Percentiles rank a stretch among this genome's conserved stretches.
Evolutionary conservation across 306 rosid genomes (phyloP).

Genomic region (Acmispon strigosus): DNA sequence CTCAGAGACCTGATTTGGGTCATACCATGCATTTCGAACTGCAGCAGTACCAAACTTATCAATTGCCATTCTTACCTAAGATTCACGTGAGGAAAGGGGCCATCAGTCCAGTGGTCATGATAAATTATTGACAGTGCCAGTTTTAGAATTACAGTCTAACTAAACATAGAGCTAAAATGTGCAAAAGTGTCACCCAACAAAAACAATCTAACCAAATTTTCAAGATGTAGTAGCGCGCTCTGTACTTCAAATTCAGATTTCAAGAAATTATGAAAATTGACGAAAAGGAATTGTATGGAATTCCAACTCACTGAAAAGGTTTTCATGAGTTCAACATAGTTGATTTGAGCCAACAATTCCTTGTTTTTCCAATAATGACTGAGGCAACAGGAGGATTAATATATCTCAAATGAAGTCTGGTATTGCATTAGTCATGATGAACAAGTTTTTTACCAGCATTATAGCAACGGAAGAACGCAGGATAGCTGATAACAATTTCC

Average conservation of each 20-base stretch:
- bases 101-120: conserved; percentile 20
- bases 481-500: conserved; percentile 49
- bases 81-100: conserved; percentile 10
- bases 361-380: background rate
- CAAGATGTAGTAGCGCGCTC: background rate
- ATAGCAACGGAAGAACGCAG: conserved; percentile 58
- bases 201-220: conserved; percentile 1
- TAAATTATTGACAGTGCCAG: background rate
- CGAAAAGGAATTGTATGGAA: conserved; percentile 1
- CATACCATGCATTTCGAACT: conserved; percentile 77
- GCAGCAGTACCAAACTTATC: conserved; percentile 70
- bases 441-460: conserved; percentile 54
- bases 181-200: background rate
- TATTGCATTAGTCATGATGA: conserved; percentile 1
- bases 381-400: background rate
- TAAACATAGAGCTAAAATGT: background rate
- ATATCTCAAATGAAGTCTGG: conserved; percentile 9
- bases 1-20: conserved; percentile 54
- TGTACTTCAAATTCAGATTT: background rate
- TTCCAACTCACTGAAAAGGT: background rate
- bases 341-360: conserved; percentile 6
- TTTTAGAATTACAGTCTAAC: conserved; percentile 9
- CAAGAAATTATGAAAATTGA: background rate
- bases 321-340: background rate
- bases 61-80: conserved; percentile 66